phyloP scores from a whole-genome alignment of 163 green algal species.

The Scenedesmus sp. region DNA sequence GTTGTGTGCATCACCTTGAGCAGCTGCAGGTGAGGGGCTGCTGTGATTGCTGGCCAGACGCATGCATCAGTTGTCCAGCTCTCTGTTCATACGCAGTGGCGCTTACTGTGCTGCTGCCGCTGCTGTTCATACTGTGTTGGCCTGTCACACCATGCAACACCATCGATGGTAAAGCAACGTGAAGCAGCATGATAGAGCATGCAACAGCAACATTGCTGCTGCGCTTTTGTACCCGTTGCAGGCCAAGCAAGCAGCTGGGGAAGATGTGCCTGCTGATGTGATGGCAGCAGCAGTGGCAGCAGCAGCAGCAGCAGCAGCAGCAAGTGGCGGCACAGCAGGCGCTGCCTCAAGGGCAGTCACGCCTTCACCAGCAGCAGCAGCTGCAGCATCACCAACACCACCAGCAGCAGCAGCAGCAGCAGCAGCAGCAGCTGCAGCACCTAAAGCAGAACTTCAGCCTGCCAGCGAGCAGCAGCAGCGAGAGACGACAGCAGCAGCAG shows the following conservation, averaged over 20 bases:
- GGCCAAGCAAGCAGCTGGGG: neutral
- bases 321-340: neutral
- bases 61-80: neutral
- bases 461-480: neutral
- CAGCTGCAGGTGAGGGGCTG: neutral
- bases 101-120: neutral
- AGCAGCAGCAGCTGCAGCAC: neutral
- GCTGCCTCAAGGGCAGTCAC: neutral
- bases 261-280: conserved; percentile 11
- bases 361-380: neutral
- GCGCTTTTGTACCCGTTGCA: neutral
- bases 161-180: too few species aligned
- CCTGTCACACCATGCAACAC: neutral
- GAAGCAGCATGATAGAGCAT: too few species aligned
- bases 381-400: neutral
- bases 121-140: neutral
- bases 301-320: conserved; percentile 12
- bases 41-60: neutral
- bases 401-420: conserved; percentile 14
- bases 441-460: conserved; percentile 33
- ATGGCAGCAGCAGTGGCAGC: conserved; percentile 38
- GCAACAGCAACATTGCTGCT: neutral
- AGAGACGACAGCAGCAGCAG: neutral
- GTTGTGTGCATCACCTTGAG: too few species aligned
- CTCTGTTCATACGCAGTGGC: neutral